Evolutionary conservation across 129 eudicot species (phyloP), one percentile per base, ranked within the genome.

Genomic region (Escallonia herrerae): DNA sequence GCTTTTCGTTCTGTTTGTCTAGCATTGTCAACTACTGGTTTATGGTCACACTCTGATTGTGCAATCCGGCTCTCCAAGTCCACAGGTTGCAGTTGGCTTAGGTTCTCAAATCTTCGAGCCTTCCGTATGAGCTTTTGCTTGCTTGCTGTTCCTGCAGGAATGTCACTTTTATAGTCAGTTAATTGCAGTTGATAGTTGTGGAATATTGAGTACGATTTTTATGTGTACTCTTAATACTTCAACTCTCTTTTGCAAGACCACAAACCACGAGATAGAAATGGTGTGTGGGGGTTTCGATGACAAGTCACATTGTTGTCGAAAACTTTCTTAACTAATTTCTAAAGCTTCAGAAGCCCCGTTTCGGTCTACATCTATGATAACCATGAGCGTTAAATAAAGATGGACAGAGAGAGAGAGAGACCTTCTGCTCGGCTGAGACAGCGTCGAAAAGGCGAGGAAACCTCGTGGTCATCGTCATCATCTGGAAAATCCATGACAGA

Each of bases 401-500:
- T 0, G 33, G 1, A n/a, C n/a, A n/a, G 33, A 49, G 43, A 45
- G 12, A 65, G 15, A 47, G 38, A 56, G 52, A 69, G 50, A 91
- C 96, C 96, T 85, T 85, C 75, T 33, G 69, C 61, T 11, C 60
- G 64, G 14, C 72, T 15, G 12, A 60, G 70, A n/a, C 65, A 67
- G 44, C 10, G 77, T 52, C 68, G 76, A 63, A 79, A 84, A 69
- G 64, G 63, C 4, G 86, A 85, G 7, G 91, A 78, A 48, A 70
- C 81, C 76, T 80, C 85, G 5, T 79, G 80, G 40, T 80, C 84
- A 2, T 79, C 90, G 15, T 60, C 74, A 5, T 82, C 85, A 14
- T 74, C 73, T 15, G 90, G 90, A 50, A 86, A 87, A 60, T 91
- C 89, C 72, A 91, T 54, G 44, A 87, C 85, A 0, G 97, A 91